A percentile compares a stretch with the other conserved stretches of the same genome.
These are phyloP conservation scores for Opeltia flavorubescens DNA, from an alignment of 495 filamentous ascomycete species.

Conservation along the genomic window DNA sequence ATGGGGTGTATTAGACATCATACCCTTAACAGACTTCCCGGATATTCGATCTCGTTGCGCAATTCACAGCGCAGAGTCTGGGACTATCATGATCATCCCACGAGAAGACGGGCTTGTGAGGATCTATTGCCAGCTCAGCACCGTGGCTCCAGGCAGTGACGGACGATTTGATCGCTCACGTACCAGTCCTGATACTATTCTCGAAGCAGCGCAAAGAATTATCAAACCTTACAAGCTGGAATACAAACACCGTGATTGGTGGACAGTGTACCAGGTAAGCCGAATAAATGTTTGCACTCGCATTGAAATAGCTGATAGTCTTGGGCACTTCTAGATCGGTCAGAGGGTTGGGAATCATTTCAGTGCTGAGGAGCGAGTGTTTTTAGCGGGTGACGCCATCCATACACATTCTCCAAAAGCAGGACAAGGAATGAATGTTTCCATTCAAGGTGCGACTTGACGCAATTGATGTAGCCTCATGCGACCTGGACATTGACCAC, in stretches of 20 bases:
- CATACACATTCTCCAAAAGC: conserved; percentile 58
- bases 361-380: conserved; percentile 43
- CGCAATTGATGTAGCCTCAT: too few relatives aligned
- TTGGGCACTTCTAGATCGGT: conserved; percentile 34
- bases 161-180: conserved; percentile 33
- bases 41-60: conserved; percentile 56
- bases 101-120: conserved; percentile 52
- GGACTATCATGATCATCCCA: conserved; percentile 55
- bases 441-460: conserved; percentile 30
- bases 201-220: conserved; percentile 44
- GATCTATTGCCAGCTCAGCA: conserved; percentile 55
- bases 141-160: conserved; percentile 24
- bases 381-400: conserved; percentile 48
- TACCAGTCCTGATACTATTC: conserved; percentile 43
- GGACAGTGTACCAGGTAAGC: conserved; percentile 35
- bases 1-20: conserved; percentile 52
- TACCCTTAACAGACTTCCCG: conserved; percentile 55
- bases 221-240: conserved; percentile 46
- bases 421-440: conserved; percentile 65
- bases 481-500: too few relatives aligned
- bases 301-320: neutral
- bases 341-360: conserved; percentile 59
- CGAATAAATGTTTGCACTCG: neutral
- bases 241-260: conserved; percentile 52
- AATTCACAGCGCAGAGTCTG: conserved; percentile 48